These are phyloP conservation scores for Candida sithepensis DNA, from an alignment of 805 yeast genomes.

Conservation along the genomic window DNA sequence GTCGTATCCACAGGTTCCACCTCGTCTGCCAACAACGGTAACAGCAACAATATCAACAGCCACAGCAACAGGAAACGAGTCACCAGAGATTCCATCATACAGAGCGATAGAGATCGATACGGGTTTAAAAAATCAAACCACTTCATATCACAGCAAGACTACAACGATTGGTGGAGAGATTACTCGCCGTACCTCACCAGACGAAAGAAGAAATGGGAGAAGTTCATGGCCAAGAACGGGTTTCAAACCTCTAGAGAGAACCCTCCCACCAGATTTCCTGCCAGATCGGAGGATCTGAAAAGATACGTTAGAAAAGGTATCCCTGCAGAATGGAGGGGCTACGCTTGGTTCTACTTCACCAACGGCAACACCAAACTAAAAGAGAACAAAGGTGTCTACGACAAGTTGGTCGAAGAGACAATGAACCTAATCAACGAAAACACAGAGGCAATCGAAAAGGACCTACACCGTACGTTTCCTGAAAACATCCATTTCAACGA, in stretches of 20 bases:
- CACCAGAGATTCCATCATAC: constrained; percentile 14
- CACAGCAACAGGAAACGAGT: not conserved
- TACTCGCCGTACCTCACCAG: constrained; percentile 62
- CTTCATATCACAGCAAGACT: constrained; percentile 50
- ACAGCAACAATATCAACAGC: no score
- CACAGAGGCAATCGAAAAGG: constrained; percentile 91
- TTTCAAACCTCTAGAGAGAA: constrained; percentile 41
- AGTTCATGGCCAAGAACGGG: constrained; percentile 65
- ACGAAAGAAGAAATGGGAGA: constrained; percentile 75
- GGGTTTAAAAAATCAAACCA: constrained; percentile 75
- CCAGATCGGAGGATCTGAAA: constrained; percentile 72
- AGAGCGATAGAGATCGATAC: constrained; percentile 61
- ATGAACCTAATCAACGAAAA: constrained; percentile 57
- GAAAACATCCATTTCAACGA: constrained; percentile 80
- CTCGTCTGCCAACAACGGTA: not conserved
- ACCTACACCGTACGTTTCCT: constrained; percentile 90
- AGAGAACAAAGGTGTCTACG: constrained; percentile 72
- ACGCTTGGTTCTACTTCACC: constrained; percentile 95
- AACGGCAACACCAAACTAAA: constrained; percentile 63
- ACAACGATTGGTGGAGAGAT: constrained; percentile 70
- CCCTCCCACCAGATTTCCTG: constrained; percentile 66
- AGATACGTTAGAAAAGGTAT: constrained; percentile 86
- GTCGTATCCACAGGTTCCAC: constrained; percentile 1
- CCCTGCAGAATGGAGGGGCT: constrained; percentile 97
- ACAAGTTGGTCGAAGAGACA: constrained; percentile 59